Percentiles rank a stretch among this genome's conserved stretches.
phyloP scores from a whole-genome alignment of 2,329 filamentous ascomycete species.

The Trichophaea hybrida region DNA sequence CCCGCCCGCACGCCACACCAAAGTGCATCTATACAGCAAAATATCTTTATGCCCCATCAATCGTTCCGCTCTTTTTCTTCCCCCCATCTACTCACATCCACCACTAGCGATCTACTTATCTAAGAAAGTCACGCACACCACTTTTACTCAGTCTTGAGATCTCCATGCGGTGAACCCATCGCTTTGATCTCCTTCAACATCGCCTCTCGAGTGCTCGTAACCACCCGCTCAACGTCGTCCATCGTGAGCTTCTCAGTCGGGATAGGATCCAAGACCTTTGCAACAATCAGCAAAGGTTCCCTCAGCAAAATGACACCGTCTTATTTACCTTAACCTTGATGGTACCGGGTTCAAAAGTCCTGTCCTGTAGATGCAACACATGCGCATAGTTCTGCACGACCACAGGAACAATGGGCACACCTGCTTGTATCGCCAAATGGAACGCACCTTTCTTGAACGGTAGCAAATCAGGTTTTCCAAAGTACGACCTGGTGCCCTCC shows the following conservation, averaged over 20 bases:
- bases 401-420: constrained; percentile 81
- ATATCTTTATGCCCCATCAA: neutral
- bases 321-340: constrained; percentile 60
- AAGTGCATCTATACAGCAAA: constrained; percentile 1
- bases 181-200: constrained; percentile 50
- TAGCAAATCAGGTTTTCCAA: constrained; percentile 62
- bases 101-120: neutral
- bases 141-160: neutral
- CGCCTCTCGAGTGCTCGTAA: constrained; percentile 50
- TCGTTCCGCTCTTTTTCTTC: too few relatives aligned
- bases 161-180: constrained; percentile 1
- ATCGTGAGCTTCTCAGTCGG: constrained; percentile 56
- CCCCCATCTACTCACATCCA: neutral
- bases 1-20: neutral
- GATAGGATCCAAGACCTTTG: constrained; percentile 56
- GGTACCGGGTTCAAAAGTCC: constrained; percentile 51
- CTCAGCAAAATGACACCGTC: neutral
- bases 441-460: constrained; percentile 99
- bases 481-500: constrained; percentile 88
- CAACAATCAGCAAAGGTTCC: neutral
- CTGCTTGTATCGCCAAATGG: constrained; percentile 84
- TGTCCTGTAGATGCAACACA: constrained; percentile 48
- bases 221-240: constrained; percentile 63
- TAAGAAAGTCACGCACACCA: neutral
- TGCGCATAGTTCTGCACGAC: constrained; percentile 69